Base-by-base conservation (phyloP, 306 rosid species). In the Fagus crenata region DNA sequence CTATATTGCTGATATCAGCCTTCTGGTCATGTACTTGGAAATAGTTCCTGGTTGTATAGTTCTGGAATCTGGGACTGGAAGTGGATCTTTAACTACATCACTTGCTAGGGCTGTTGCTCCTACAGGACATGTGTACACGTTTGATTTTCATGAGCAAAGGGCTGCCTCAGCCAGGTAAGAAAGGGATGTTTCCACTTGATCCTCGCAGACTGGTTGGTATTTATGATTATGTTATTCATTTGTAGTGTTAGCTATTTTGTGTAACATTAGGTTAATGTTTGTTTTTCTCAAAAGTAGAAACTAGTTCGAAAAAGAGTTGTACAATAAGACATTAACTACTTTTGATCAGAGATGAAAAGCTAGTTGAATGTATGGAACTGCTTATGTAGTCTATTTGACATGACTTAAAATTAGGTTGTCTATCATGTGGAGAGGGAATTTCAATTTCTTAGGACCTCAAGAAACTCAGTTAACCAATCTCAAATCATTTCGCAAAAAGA, bases 11-110 rank as follows among this genome's bases (percentile, higher is more conserved):
- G 98, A 93, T 78, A 90, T 93, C 67, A 90, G 97, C 80, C 87
- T 93, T 65, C 87, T 93, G 49, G 80, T 91, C n/a, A 89, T 87
- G 91, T 89, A 81, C 67, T 86, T 93, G 90, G 98, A 93, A 75
- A 56, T 89, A 67, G 87, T 91, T 78, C 96, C 97, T 11, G 98
- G 98, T 18, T 87, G 93, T 58, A 51, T 93, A 76, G 92, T 93
- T 85, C 88, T 93, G 12, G 98, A 93, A 83, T 89, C 91, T 14
- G 98, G 98, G 75, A 93, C 98, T 13, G 97, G 98, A 71, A 93
- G 96, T 84, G 97, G 98, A 54, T 93, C 98, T 73, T 86, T 93
- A 49, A 89, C 98, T 39, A 90, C 97, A 5, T 89, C 98, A 2
- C 96, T 93, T 85, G 96, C 92, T 6, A 82, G 96, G 78, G 93